Evolutionary conservation across 257 asterid genomes (phyloP), one percentile per base, ranked within the genome.

Genomic region (Solanum pinnatisectum): DNA sequence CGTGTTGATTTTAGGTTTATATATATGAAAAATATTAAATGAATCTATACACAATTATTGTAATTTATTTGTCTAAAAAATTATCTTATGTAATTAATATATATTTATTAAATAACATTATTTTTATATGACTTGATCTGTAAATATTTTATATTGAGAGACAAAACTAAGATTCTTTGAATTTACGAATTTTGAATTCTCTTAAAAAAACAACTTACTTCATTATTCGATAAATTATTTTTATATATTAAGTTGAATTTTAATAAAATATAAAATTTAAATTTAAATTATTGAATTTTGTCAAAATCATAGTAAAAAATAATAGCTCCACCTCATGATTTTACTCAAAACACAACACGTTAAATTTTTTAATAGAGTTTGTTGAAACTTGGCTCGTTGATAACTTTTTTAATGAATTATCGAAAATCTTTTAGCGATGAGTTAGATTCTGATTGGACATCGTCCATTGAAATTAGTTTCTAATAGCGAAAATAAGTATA

Each of bases 371-470:
- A 3, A 70, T 27, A 8, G 23, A 70, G 0, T 0, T 68, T 67
- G 36, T 27, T 15, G 4, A 15, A 32, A 32, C 2, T 71, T 8
- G 8, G 0, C 13, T 71, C 0, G 7, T 32, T 10, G 6, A 7
- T 7, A 32, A 70, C 12, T 4, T 15, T 70, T 32, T 70, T 8
- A 15, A 70, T 12, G 10, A 70, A 70, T 30, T 27, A 27, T 30
- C 22, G 1, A 6, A 68, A 65, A 25, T 5, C 33, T 65, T 60
- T 60, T 60, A 60, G 6, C 3, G 6, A 9, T 22, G 68, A 60
- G 30, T 8, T 22, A 3, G 1, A 70, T 70, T 68, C 8, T 33
- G 37, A 68, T 5, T 15, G 8, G 20, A 68, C 22, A 56, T 20
- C 67, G 1, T 27, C 36, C 1, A 4, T 70, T 33, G 15, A 35